Conservation (phyloP, 495 filamentous ascomycete genomes). For the Geopyxis carbonaria region DNA sequence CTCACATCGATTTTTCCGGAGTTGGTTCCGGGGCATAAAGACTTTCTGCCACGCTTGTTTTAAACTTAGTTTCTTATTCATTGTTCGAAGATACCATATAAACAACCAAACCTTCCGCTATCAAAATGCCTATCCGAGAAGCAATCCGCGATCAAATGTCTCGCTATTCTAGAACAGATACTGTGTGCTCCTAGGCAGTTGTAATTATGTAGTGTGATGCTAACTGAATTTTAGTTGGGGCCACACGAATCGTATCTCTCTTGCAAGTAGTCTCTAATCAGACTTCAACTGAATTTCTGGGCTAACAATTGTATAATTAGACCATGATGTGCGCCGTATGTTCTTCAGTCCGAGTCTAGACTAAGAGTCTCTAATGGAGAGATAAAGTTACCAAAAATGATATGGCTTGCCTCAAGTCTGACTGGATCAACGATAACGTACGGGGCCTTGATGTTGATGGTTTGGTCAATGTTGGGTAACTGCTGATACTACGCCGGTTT, state of each 20-base stretch:
- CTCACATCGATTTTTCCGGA: too few species aligned
- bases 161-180: too few species aligned
- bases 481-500: not conserved
- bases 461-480: slow-evolving; percentile 6
- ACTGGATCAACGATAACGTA: slow-evolving; percentile 99
- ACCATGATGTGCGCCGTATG: too few species aligned
- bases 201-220: too few species aligned
- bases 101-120: not conserved
- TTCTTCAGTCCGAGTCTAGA: too few species aligned
- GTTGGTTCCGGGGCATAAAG: not conserved
- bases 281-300: too few species aligned
- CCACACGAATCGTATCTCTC: slow-evolving; percentile 58
- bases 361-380: slow-evolving; percentile 31
- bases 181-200: too few species aligned
- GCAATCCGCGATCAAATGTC: slow-evolving; percentile 12
- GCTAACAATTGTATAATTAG: too few species aligned
- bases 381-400: slow-evolving; percentile 63
- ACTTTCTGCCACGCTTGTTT: too few species aligned
- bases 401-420: slow-evolving; percentile 67
- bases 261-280: slow-evolving; percentile 35
- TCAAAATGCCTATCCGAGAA: slow-evolving; percentile 18
- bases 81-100: too few species aligned
- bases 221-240: too few species aligned
- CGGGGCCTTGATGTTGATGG: slow-evolving; percentile 19
- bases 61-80: too few species aligned